Base-by-base conservation (phyloP, 148 eudicot genomes). In the Spergularia bocconei region DNA sequence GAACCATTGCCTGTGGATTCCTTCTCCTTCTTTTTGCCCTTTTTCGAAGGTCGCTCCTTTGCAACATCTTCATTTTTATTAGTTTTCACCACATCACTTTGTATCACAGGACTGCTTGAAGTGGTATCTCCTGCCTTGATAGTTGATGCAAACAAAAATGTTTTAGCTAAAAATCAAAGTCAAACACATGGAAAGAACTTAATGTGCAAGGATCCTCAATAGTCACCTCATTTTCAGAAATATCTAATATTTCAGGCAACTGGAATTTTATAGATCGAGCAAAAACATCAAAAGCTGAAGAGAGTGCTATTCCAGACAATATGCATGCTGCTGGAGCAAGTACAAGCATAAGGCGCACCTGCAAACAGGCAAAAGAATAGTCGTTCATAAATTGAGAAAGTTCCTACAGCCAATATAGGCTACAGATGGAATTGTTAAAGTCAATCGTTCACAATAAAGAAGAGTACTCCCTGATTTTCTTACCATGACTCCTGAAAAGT, bases 261-360 rank as follows among this genome's bases (percentile, higher is more conserved):
- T 89, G 88, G 72, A 79, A 88, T 80, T 95, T 95, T 69, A 95
- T 86, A 70, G 98, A 95, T 71, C 90, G 81, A 10, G 98, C 88
- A 72, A 95, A 88, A 73, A 89, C 93, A 72, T 80, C 86, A 77
- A 95, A 95, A 48, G 98, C 91, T 90, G 82, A 96, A 10, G 98
- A 95, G 71, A 95, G 92, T 51, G 98, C 98, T 81, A 95, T 95
- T 78, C 98, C 98, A 79, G 98, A 95, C 86, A 87, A 73, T 79
- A 95, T 95, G 82, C 97, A 95, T 81, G 98, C 98, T 58, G 98
- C 98, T 57, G 97, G 97, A 63, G 98, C 98, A 83, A 95, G 85
- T 54, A 95, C 98, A 82, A 95, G 97, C 98, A 95, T 95, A 77
- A 95, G 85, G 0, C 98, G 98, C 71, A 95, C 98, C 98, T 95